Evolutionary conservation across 2,329 filamentous ascomycete species (phyloP), one percentile per base, ranked within the genome.

Genomic region (Aspergillus pseudonomiae): DNA sequence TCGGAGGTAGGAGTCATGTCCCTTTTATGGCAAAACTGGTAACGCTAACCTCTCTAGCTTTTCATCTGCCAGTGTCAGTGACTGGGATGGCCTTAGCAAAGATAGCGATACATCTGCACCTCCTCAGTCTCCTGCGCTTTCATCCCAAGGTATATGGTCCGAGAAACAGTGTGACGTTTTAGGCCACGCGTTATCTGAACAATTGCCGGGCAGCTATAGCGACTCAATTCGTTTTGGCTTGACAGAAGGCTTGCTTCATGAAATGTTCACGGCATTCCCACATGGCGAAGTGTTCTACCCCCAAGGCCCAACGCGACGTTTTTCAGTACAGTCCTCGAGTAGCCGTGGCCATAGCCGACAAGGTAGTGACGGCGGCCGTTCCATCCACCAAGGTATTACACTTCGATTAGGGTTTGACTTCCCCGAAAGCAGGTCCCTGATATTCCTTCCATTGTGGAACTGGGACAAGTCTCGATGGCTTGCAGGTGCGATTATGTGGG

Each of bases 391-490:
- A 11, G 21, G 24, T 10, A 58, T 71, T 0, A 57, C 61, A 9
- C 26, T 46, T 30, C 65, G 63, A 6, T 57, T 76, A 1, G 57
- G 63, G 2, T 58, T 58, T 7, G 65, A 67, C 6, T 66, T 74
- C 36, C 72, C 74, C 1, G 64, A 59, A 10, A 73, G 73, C 2
- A 69, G 61, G 14, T 75, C 70, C 2, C 60, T 74, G 2, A 60
- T 76, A 4, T 77, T 76, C 56, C 63, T 76, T 53, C 76, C 76
- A 1, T 30, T 78, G 3, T 77, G 76, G 75, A 74, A 77, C 58
- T 74, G 71, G 65, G 71, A 73, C 43, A 74, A 71, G 30, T 70
- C 74, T 11, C 66, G 73, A 43, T 77, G 76, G 76, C 69, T 76
- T 57, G 73, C 75, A 26, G 74, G 70, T 7, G 69, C 67, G 6